phyloP scores from a whole-genome alignment of 2,329 filamentous ascomycete genomes.

The Pseudopyrenochaeta lycopersici region DNA sequence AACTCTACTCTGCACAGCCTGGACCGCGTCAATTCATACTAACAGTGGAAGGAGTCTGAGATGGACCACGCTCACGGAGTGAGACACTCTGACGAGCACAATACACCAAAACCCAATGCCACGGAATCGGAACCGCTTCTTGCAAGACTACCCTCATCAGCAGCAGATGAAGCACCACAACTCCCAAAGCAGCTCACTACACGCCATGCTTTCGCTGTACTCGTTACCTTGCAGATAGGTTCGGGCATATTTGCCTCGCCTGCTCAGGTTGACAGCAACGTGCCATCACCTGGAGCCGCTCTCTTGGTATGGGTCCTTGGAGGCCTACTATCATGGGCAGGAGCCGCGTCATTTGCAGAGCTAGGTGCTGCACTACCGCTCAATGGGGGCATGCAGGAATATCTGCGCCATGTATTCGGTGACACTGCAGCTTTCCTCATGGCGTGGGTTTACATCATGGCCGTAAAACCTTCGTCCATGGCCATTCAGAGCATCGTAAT shows the following conservation, averaged over 20 bases:
- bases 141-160: conserved; percentile 20
- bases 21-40: too few relatives aligned
- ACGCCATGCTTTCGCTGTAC: conserved; percentile 62
- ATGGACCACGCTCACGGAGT: background rate
- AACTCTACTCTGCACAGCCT: too few relatives aligned
- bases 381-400: conserved; percentile 71
- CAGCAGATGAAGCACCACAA: conserved; percentile 17
- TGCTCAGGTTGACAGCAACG: conserved; percentile 69
- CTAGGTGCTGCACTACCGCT: conserved; percentile 70
- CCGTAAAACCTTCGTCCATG: conserved; percentile 70
- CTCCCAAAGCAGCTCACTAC: conserved; percentile 44
- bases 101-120: conserved; percentile 18
- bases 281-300: conserved; percentile 67
- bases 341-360: conserved; percentile 69
- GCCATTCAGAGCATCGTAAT: conserved; percentile 73
- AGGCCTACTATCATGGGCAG: conserved; percentile 70
- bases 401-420: conserved; percentile 68
- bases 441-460: conserved; percentile 72
- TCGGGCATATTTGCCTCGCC: conserved; percentile 73
- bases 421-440: conserved; percentile 70
- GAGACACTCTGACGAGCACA: conserved; percentile 8
- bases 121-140: conserved; percentile 41
- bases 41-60: background rate
- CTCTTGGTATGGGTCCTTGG: conserved; percentile 69
- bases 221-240: conserved; percentile 71